Evolutionary conservation across 768 basidiomycete species (phyloP).

Genomic region (Tulasnella sp.): DNA sequence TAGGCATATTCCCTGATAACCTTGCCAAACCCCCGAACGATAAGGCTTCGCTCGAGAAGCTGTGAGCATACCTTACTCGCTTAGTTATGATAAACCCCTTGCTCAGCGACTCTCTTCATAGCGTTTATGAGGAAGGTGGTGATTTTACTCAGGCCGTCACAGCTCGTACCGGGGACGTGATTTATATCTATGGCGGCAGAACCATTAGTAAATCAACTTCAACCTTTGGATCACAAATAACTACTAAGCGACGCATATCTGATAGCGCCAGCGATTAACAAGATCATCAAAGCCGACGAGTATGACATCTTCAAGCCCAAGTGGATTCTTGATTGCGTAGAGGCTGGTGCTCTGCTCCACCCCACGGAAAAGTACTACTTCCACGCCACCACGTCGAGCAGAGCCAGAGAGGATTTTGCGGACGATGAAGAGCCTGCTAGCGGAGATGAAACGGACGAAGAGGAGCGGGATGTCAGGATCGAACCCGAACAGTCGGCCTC

Average conservation of each 20-base stretch:
- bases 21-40: constrained; percentile 28
- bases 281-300: constrained; percentile 64
- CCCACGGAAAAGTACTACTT: constrained; percentile 81
- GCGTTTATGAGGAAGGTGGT: constrained; percentile 71
- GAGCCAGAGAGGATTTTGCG: constrained; percentile 41
- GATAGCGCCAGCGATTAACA: constrained; percentile 65
- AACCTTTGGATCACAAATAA: neutral
- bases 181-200: constrained; percentile 66
- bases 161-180: constrained; percentile 30
- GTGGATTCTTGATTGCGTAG: constrained; percentile 81
- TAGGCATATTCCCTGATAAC: constrained; percentile 23
- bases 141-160: constrained; percentile 57
- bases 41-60: constrained; percentile 31
- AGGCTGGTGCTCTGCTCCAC: constrained; percentile 52
- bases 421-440: constrained; percentile 37
- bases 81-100: neutral
- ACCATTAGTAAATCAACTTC: constrained; percentile 55
- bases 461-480: neutral
- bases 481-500: neutral
- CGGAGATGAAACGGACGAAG: neutral
- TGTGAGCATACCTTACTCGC: constrained; percentile 21
- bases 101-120: constrained; percentile 35
- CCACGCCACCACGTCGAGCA: constrained; percentile 56
- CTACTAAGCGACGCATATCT: constrained; percentile 22
- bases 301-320: constrained; percentile 72